Evolutionary conservation across 2,329 filamentous ascomycete species (phyloP), one percentile per base, ranked within the genome.

Genomic region (Alternaria sp.): DNA sequence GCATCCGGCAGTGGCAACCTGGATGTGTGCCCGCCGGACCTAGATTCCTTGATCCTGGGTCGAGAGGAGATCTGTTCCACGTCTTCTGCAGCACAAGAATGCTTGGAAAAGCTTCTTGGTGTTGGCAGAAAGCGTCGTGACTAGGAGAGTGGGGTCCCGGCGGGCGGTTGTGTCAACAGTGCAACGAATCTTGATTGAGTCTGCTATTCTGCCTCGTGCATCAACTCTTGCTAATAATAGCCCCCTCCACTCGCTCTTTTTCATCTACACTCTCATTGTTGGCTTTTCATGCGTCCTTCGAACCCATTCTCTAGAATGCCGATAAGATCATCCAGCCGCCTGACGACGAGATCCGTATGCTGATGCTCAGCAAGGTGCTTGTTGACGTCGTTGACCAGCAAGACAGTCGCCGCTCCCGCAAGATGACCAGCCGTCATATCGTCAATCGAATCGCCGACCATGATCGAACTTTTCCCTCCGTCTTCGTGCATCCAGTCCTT

Each of bases 321-420:
- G 52, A 95, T 86, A 65, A 97, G 77, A 60, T 96, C 91, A 72
- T 96, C 92, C 60, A 96, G 75, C 72, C 70, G 61, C 51, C 79
- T 76, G 51, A 97, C 89, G 10, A 88, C 88, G 44, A 94, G 70
- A 77, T 96, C 92, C 0, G 92, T 96, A 75, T 92, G 86, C 63
- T 88, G 84, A 72, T 96, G 90, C 24, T 85, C 82, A 7, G 83
- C 86, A 57, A 97, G 74, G 64, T 89, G 83, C 54, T 77, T 77
- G 73, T 97, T 97, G n/a, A 85, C 88, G n/a, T 91, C 87, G 71
- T 96, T 96, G 14, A 90, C 84, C 42, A 99, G 81, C 73, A 98
- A 74, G n/a, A 98, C 93, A 0, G 95, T 98, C 33, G 92, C 90
- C 1, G 93, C 92, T 1, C 94, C 94, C 0, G 94, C 94, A 51